phyloP scores from a whole-genome alignment of 805 yeast genomes.

The Pichia heedii region DNA sequence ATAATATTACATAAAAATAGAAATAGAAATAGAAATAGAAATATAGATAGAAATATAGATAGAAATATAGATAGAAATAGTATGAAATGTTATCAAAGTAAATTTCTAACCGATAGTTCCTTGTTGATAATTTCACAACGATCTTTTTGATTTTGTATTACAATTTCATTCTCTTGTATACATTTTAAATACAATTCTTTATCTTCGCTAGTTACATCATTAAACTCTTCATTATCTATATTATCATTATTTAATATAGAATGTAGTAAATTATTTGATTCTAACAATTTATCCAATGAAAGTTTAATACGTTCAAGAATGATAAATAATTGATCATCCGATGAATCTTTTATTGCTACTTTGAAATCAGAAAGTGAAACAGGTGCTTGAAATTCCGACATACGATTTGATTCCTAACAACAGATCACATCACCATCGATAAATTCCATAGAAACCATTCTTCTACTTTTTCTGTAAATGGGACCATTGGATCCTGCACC shows the following conservation, averaged over 20 bases:
- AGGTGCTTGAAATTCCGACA: conserved; percentile 22
- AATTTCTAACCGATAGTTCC: conserved; percentile 40
- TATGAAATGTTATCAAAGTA: neutral
- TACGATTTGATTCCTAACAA: conserved; percentile 1
- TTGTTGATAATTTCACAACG: conserved; percentile 36
- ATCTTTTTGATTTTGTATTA: conserved; percentile 41
- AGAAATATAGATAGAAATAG: too few relatives aligned
- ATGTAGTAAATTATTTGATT: conserved; percentile 42
- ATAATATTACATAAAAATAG: too few relatives aligned
- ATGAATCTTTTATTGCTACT: conserved; percentile 26
- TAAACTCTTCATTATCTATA: conserved; percentile 31
- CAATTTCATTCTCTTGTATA: conserved; percentile 45
- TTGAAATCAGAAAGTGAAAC: conserved; percentile 23
- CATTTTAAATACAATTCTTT: conserved; percentile 44
- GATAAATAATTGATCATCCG: conserved; percentile 34
- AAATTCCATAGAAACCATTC: too few relatives aligned
- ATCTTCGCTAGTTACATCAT: conserved; percentile 32
- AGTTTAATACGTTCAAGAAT: conserved; percentile 28
- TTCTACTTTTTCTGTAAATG: too few relatives aligned
- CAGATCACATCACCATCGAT: neutral
- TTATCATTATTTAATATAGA: conserved; percentile 29
- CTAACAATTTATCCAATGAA: conserved; percentile 38
- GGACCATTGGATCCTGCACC: too few relatives aligned
- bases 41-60: too few relatives aligned
- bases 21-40: too few relatives aligned